These are phyloP conservation scores for Scortechinia acanthostroma DNA, from an alignment of 2,329 filamentous ascomycete species.

Conservation along the genomic window DNA sequence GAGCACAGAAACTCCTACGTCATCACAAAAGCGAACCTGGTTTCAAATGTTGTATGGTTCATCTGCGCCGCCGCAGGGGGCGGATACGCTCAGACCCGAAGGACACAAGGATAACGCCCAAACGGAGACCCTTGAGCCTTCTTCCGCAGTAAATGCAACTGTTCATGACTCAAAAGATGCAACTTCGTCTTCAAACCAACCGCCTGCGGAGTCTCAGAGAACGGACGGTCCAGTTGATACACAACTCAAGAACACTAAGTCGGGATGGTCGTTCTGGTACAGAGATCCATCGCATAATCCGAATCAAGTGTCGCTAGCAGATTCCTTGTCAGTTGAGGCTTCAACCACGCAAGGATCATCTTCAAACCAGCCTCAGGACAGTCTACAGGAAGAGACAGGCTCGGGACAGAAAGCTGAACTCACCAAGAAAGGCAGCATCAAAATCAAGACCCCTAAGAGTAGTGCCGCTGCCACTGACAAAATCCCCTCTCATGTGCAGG, in stretches of 20 bases:
- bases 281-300: neutral
- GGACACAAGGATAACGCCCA: no score
- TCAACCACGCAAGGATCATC: neutral
- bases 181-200: no score
- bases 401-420: neutral
- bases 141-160: no score
- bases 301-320: neutral
- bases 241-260: no score
- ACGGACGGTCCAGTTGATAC: no score
- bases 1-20: neutral
- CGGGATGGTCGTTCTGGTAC: conserved; percentile 1
- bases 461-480: neutral
- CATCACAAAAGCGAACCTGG: neutral
- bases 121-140: no score
- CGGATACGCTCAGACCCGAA: neutral
- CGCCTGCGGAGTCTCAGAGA: no score
- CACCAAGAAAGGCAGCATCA: neutral
- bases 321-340: neutral
- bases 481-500: neutral
- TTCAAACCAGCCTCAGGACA: neutral
- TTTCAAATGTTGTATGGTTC: conserved; percentile 1
- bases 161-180: no score
- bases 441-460: neutral
- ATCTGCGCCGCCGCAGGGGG: neutral
- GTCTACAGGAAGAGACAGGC: no score